Percentiles rank a stretch among this genome's conserved stretches.
phyloP scores from a whole-genome alignment of 164 flowering plant genomes.

The grape (Vitis vinifera) region ASM3070453v1 NC_081817.1:85501-86000 shows the following conservation, averaged over 20 bases:
- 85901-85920: conserved; percentile 15
- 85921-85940: conserved; percentile 22
- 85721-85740: conserved; percentile 68
- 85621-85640: conserved; percentile 58
- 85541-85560: conserved; percentile 38
- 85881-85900: conserved; percentile 21
- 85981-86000: conserved; percentile 31
- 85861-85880: conserved; percentile 32
- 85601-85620: conserved; percentile 49
- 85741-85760: conserved; percentile 72
- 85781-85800: conserved; percentile 71
- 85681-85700: conserved; percentile 87
- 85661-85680: conserved; percentile 75
- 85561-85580: conserved; percentile 61
- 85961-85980: conserved; percentile 20
- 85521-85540: conserved; percentile 53
- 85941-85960: conserved; percentile 16
- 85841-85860: conserved; percentile 72
- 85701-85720: conserved; percentile 90
- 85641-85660: conserved; percentile 70
- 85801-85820: conserved; percentile 60
- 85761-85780: conserved; percentile 48
- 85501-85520: conserved; percentile 89
- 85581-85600: conserved; percentile 40
- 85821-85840: conserved; percentile 67